A percentile compares a stretch with the other conserved stretches of the same genome.
These are phyloP conservation scores for Agastache rugosa DNA, from an alignment of 257 asterid species.

Conservation along the genomic window DNA sequence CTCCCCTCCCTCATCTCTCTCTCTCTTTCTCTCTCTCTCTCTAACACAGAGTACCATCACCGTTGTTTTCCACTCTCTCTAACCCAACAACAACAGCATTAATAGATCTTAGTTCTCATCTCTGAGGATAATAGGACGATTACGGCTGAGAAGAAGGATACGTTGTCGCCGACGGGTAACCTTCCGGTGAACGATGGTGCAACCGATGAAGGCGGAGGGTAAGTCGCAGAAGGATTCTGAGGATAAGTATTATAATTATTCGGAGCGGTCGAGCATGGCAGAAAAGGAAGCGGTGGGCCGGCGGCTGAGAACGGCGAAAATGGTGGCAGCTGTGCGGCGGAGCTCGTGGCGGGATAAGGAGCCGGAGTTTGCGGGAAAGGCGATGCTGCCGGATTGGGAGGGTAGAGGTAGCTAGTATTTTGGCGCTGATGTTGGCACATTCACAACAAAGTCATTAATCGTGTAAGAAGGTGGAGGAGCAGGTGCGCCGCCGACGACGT, in stretches of 20 bases:
- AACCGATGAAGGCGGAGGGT: slow-evolving; percentile 16
- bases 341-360: slow-evolving; percentile 37
- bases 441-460: not conserved
- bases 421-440: slow-evolving; percentile 13
- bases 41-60: too few relatives aligned
- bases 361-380: slow-evolving; percentile 33
- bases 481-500: not conserved
- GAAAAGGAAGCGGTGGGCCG: slow-evolving; percentile 25
- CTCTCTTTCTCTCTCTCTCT: too few relatives aligned
- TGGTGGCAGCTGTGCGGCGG: slow-evolving; percentile 43
- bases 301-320: slow-evolving; percentile 41
- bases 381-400: slow-evolving; percentile 33
- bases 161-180: slow-evolving; percentile 35
- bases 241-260: not conserved
- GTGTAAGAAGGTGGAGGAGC: slow-evolving; percentile 13
- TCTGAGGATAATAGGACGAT: slow-evolving; percentile 33
- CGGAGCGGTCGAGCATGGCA: slow-evolving; percentile 19
- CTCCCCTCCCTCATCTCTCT: too few relatives aligned
- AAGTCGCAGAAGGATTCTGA: not conserved
- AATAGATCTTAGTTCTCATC: too few relatives aligned
- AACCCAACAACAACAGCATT: too few relatives aligned
- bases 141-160: slow-evolving; percentile 10
- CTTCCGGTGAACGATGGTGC: slow-evolving; percentile 27
- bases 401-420: slow-evolving; percentile 36
- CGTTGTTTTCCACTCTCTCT: too few relatives aligned